phyloP scores from a whole-genome alignment of 495 filamentous ascomycete genomes.

The Trichoderma reesei region DNA sequence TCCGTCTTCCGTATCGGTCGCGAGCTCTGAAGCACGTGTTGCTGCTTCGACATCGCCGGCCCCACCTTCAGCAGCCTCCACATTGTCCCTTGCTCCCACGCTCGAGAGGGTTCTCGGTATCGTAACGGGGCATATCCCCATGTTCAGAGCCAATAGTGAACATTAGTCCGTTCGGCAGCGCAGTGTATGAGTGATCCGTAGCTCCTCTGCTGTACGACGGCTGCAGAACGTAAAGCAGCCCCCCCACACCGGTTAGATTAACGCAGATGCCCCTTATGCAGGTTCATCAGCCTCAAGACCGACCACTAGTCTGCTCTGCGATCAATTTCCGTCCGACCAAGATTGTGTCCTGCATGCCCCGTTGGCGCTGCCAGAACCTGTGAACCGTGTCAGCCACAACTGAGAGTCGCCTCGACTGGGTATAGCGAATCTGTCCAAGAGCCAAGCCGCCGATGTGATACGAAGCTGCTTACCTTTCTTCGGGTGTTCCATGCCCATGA shows the following conservation, averaged over 20 bases:
- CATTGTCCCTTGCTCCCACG: background rate
- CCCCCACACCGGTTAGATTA: background rate
- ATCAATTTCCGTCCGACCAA: conserved; percentile 37
- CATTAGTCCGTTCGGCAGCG: background rate
- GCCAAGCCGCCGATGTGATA: conserved; percentile 2
- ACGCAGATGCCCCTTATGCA: conserved; percentile 1
- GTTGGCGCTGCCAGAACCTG: conserved; percentile 60
- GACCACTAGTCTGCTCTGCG: conserved; percentile 9
- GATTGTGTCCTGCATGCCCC: conserved; percentile 50
- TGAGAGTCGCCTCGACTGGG: background rate
- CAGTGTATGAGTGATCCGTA: background rate
- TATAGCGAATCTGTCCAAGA: background rate
- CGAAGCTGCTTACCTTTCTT: conserved; percentile 35
- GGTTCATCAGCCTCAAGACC: conserved; percentile 3
- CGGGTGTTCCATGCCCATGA: conserved; percentile 40
- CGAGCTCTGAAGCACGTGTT: background rate
- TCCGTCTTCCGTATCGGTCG: conserved; percentile 6
- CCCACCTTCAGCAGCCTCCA: background rate
- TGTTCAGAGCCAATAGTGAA: background rate
- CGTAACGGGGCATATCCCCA: background rate
- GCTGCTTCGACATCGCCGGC: background rate
- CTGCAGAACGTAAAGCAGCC: background rate
- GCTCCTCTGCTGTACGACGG: background rate
- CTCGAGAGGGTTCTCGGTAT: background rate
- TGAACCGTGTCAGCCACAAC: conserved; percentile 4